Percentiles rank a stretch among this genome's conserved stretches.
Evolutionary conservation across 768 basidiomycete species (phyloP).

Genomic region (Leccinellum luteum): DNA sequence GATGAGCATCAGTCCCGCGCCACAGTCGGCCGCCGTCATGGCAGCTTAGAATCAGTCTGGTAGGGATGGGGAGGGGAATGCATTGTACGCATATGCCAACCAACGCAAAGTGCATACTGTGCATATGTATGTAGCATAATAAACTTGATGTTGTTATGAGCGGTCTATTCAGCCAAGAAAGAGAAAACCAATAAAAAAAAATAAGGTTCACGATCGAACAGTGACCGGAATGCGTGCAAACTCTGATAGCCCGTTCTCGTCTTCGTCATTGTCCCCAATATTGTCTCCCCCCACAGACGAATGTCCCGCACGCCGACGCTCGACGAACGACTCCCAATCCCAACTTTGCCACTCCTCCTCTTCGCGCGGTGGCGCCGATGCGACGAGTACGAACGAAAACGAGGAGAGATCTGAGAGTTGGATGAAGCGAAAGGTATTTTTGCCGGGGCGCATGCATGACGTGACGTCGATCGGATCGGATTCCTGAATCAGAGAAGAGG

Average conservation of each 20-base stretch:
- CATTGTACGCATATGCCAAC: neutral
- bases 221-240: conserved; percentile 19
- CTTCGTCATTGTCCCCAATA: neutral
- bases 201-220: conserved; percentile 17
- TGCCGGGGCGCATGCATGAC: conserved; percentile 38
- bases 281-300: neutral
- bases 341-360: conserved; percentile 20
- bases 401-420: conserved; percentile 44
- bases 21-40: conserved; percentile 18
- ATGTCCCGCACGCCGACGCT: neutral
- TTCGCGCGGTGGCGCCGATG: conserved; percentile 25
- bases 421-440: conserved; percentile 49
- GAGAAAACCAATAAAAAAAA: neutral
- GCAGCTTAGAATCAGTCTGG: conserved; percentile 1
- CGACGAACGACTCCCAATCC: conserved; percentile 22
- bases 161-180: neutral
- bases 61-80: neutral
- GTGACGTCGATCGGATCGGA: conserved; percentile 41
- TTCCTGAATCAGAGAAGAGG: conserved; percentile 19
- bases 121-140: neutral
- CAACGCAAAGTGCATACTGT: neutral
- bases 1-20: conserved; percentile 80
- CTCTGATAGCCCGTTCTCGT: conserved; percentile 7
- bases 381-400: conserved; percentile 45
- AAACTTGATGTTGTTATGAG: neutral